Percentiles rank a stretch among this genome's conserved stretches.
Conservation (phyloP, 2,329 filamentous ascomycete species). For the Cordyceps cateniannulata region DNA sequence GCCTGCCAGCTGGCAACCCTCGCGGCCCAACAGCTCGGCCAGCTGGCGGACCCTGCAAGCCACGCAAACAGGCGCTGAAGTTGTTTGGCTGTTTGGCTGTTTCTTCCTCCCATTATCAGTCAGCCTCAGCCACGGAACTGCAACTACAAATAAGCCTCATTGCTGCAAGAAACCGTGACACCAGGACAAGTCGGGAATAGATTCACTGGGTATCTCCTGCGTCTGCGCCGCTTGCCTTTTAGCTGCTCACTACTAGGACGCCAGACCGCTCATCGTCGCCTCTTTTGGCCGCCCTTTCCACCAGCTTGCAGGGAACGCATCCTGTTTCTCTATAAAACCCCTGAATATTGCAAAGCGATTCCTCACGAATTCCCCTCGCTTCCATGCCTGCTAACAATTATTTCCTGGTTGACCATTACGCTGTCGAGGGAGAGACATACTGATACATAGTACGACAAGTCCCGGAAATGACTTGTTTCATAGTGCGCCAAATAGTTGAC, state of each 20-base stretch:
- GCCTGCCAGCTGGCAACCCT: not conserved
- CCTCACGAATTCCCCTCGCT: not conserved
- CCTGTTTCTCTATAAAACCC: conserved; percentile 4
- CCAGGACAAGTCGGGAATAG: not conserved
- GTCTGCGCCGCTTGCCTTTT: not conserved
- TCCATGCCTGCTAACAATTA: not conserved
- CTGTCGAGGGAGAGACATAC: not conserved
- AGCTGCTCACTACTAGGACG: not conserved
- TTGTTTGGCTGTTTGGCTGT: not conserved
- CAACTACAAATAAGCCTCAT: not conserved
- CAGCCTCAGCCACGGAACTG: conserved; percentile 1
- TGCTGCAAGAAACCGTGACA: not conserved
- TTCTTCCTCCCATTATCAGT: not conserved
- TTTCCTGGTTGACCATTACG: not conserved
- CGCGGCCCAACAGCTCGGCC: not conserved
- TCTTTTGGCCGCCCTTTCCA: not conserved
- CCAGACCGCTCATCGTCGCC: conserved; percentile 7
- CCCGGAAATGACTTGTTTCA: conserved; percentile 6
- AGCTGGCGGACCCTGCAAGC: not conserved
- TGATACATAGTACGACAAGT: not conserved
- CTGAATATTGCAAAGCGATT: not conserved
- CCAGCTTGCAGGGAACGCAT: not conserved
- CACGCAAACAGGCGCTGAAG: not conserved
- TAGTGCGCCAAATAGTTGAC: not conserved
- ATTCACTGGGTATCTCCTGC: not conserved